Base-by-base conservation (phyloP, 805 yeast species). In the Wickerhamiella australiensis region DNA sequence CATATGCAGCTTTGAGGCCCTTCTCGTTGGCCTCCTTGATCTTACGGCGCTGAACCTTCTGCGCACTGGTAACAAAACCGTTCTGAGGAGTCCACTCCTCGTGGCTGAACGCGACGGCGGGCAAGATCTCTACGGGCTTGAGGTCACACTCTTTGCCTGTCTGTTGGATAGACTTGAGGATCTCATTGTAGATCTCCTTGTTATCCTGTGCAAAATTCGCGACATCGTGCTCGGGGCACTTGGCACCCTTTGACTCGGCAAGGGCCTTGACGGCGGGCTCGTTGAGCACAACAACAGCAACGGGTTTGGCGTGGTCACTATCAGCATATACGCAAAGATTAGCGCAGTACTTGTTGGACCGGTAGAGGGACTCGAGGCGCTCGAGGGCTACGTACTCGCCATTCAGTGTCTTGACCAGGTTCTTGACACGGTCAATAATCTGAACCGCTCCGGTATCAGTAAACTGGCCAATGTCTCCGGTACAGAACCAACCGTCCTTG, bases 321-420 rank as follows among this genome's bases (percentile, higher is more conserved):
- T 92, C 96, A 45, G 97, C 97, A 64, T 88, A 90, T 55, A 87
- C 88, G 69, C 96, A 88, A 55, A 90, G 72, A 70, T 92, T 90
- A 49, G 72, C 68, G 33, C 90, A 92, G 55, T 73, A 72, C 41
- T 77, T 68, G 66, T 82, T 82, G 26, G 96, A 82, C 68, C 96
- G 78, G 72, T 92, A 92, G 46, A 84, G 73, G 9, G 95, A 76
- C 70, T 92, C 98, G 57, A 92, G 72, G 68, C 88, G 88, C 69
- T 92, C 98, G 61, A 92, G 75, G 3, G 98, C 98, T 66, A 92
- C 85, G 68, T 92, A 92, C 71, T 92, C 98, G 69, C 98, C 98
- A 65, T 92, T 90, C 61, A 77, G 74, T 17, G 98, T 92, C 75
- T 92, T 92, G 59, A 92, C 94, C 67, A 92, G 74, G 66, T 92